Evolutionary conservation across 805 yeast species (phyloP), one percentile per base, ranked within the genome.

Genomic region (Candida cerambycidarum): DNA sequence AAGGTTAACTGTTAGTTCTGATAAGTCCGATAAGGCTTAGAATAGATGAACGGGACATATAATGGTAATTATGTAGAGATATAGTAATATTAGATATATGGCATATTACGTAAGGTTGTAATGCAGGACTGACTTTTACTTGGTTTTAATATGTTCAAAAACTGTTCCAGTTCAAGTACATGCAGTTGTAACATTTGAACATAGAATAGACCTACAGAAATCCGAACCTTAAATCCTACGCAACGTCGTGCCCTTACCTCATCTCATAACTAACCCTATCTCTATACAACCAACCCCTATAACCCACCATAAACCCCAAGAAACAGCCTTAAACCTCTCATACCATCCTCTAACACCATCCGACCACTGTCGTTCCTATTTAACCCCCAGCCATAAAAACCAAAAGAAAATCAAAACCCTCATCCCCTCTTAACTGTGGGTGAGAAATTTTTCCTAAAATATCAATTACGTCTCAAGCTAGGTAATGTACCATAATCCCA

Each of bases 1-100:
- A 37, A 80, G 85, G 61, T 75, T 87, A 56, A 82, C 88, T 37
- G 79, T 83, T 27, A 58, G 53, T 38, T 55, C 61, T 33, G 38
- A 34, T 21, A 34, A 34, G 19, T 50, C 54, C 23, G 60, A 56
- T 11, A 57, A 50, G 12, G 11, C 5, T 11, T 25, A 25, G 29
- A n/a, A 12, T 7, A 7, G 29, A 12, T 4, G 5, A 25, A 12
- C 5, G 29, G 5, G 29, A 25, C 29, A 25, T 25, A 25, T 25
- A 25, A 11, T 5, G 23, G n/a, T n/a, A n/a, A n/a, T n/a, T 21
- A 21, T 25, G 13, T 25, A 21, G 38, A 37, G 27, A 27, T 32
- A 36, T 28, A 36, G 7, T 36, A 36, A 34, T 36, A 27, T 36
- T 10, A 25, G 28, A 25, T 12, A 21, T 21, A 25, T 25, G 23